Evolutionary conservation across 2,329 filamentous ascomycete genomes (phyloP).

Genomic region (Ramularia collo-cygni): DNA sequence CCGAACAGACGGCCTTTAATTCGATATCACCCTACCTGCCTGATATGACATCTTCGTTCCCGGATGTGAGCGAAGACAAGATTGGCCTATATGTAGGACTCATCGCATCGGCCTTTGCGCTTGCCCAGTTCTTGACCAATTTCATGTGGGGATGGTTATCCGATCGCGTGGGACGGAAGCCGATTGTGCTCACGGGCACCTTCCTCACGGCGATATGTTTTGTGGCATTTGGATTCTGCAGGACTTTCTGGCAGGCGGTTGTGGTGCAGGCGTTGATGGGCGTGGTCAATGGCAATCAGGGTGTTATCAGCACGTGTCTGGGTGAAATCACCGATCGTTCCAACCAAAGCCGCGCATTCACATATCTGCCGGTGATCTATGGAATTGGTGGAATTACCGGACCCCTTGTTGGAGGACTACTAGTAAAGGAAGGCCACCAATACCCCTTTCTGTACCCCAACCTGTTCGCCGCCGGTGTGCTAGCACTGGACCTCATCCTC

Average conservation of each 20-base stretch:
- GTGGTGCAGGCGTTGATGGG: conserved; percentile 86
- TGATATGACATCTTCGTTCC: conserved; percentile 81
- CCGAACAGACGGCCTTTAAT: conserved; percentile 94
- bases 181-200: conserved; percentile 74
- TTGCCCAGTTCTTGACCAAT: conserved; percentile 88
- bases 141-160: conserved; percentile 85
- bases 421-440: conserved; percentile 59
- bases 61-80: conserved; percentile 63
- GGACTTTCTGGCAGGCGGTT: conserved; percentile 73
- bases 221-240: conserved; percentile 78
- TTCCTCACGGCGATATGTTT: conserved; percentile 77
- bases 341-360: conserved; percentile 90
- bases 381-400: conserved; percentile 90
- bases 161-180: conserved; percentile 72
- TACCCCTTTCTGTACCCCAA: conserved; percentile 87
- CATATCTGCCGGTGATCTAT: conserved; percentile 93
- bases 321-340: conserved; percentile 92
- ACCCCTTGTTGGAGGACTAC: conserved; percentile 78
- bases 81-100: conserved; percentile 84
- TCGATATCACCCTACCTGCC: conserved; percentile 94
- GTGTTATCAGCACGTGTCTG: conserved; percentile 84
- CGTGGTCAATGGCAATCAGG: conserved; percentile 88
- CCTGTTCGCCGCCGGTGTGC: conserved; percentile 63
- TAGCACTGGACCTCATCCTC: conserved; percentile 65
- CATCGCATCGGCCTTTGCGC: conserved; percentile 82